These are phyloP conservation scores for Mallotus japonicus DNA, from an alignment of 441 rosid genomes.

Conservation along the genomic window DNA sequence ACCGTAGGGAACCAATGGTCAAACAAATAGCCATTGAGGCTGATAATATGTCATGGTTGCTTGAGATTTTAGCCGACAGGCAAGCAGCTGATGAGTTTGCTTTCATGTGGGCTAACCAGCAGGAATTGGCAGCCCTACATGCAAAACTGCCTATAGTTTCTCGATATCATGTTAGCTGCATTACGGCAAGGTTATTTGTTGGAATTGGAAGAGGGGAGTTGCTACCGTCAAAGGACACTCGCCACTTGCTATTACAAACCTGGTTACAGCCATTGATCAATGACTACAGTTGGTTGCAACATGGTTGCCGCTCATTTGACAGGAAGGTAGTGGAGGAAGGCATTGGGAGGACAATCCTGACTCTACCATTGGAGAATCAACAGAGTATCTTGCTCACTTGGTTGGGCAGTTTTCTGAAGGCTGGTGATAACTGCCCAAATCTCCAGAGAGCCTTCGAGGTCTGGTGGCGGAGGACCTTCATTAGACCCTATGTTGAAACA, in stretches of 20 bases:
- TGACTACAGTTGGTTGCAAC: slow-evolving; percentile 91
- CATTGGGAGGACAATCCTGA: slow-evolving; percentile 84
- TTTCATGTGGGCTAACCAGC: slow-evolving; percentile 69
- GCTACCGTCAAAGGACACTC: slow-evolving; percentile 79
- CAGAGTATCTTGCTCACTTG: slow-evolving; percentile 73
- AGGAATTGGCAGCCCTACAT: slow-evolving; percentile 67
- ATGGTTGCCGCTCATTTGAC: slow-evolving; percentile 82
- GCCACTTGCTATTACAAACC: slow-evolving; percentile 58
- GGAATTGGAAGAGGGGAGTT: slow-evolving; percentile 93
- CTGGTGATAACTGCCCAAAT: slow-evolving; percentile 91
- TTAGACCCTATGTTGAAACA: slow-evolving; percentile 65
- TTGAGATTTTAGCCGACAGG: slow-evolving; percentile 72
- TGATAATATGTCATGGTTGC: slow-evolving; percentile 86
- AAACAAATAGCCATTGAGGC: slow-evolving; percentile 78
- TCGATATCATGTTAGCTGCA: slow-evolving; percentile 82
- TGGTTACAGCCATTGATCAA: slow-evolving; percentile 91
- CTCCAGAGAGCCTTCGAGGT: slow-evolving; percentile 93
- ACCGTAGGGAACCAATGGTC: slow-evolving; percentile 44
- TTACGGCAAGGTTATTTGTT: slow-evolving; percentile 72
- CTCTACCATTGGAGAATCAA: slow-evolving; percentile 88
- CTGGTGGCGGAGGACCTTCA: slow-evolving; percentile 95
- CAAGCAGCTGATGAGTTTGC: slow-evolving; percentile 89
- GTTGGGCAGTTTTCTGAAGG: slow-evolving; percentile 77
- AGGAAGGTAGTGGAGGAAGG: slow-evolving; percentile 93
- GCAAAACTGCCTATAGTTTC: slow-evolving; percentile 60